A percentile compares a stretch with the other conserved stretches of the same genome.
phyloP scores from a whole-genome alignment of 805 yeast genomes.

The Candida wancherniae region DNA sequence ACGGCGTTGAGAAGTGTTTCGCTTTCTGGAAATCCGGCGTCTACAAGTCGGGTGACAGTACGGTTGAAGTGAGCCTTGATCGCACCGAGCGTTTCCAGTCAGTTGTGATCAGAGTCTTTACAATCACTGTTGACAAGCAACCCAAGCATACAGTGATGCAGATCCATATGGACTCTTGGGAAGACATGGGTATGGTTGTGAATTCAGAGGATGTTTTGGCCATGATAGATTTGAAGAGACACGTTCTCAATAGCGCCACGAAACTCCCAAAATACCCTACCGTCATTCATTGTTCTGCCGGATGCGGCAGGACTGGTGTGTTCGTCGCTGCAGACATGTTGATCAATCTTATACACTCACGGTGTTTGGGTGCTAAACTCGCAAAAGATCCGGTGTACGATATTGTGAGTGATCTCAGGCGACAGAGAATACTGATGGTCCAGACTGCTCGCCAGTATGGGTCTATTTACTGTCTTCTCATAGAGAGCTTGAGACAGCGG shows the following conservation, averaged over 20 bases:
- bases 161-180: slow-evolving; percentile 77
- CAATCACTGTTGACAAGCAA: slow-evolving; percentile 10
- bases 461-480: slow-evolving; percentile 40
- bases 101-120: slow-evolving; percentile 15
- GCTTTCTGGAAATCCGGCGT: slow-evolving; percentile 70
- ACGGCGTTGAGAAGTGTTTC: slow-evolving; percentile 71
- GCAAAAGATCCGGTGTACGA: slow-evolving; percentile 40
- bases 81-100: slow-evolving; percentile 10
- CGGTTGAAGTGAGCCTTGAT: slow-evolving; percentile 26
- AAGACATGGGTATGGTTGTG: slow-evolving; percentile 66
- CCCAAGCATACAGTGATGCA: slow-evolving; percentile 53
- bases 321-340: slow-evolving; percentile 67
- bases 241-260: slow-evolving; percentile 8
- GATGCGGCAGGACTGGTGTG: slow-evolving; percentile 89
- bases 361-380: slow-evolving; percentile 11
- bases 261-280: slow-evolving; percentile 30
- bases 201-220: slow-evolving; percentile 54
- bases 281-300: slow-evolving; percentile 81
- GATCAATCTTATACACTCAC: slow-evolving; percentile 28
- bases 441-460: slow-evolving; percentile 53
- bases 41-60: slow-evolving; percentile 32
- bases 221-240: slow-evolving; percentile 30
- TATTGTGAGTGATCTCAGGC: slow-evolving; percentile 44
- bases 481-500: slow-evolving; percentile 4
- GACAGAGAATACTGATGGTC: slow-evolving; percentile 55